These are phyloP conservation scores for Berberis thunbergii DNA, from an alignment of 164 flowering plant genomes.

Conservation along the genomic window DNA sequence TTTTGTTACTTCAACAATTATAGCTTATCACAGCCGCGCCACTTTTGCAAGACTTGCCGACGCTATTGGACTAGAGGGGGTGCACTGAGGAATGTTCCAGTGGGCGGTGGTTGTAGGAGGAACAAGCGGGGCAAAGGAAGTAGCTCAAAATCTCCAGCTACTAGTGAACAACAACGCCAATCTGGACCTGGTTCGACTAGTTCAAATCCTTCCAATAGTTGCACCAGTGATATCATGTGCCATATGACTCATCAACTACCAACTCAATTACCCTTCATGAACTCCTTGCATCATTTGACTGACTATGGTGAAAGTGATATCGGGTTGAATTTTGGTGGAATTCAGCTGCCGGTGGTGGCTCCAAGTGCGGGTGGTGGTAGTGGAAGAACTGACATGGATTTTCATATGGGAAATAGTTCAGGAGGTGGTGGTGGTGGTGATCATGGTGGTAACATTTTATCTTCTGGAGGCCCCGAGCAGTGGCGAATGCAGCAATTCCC, in stretches of 20 bases:
- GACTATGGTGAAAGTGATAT: slow-evolving; percentile 25
- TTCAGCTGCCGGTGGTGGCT: slow-evolving; percentile 9
- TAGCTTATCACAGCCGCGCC: slow-evolving; percentile 67
- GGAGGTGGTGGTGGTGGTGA: slow-evolving; percentile 7
- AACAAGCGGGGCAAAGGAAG: slow-evolving; percentile 51
- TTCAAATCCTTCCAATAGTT: slow-evolving; percentile 20
- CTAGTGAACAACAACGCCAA: background rate
- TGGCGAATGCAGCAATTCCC: slow-evolving; percentile 49
- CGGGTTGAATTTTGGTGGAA: slow-evolving; percentile 31
- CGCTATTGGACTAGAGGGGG: slow-evolving; percentile 82
- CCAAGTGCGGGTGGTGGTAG: background rate
- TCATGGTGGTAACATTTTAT: slow-evolving; percentile 13
- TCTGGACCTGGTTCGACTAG: slow-evolving; percentile 4
- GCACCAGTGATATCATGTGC: slow-evolving; percentile 17
- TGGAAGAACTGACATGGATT: slow-evolving; percentile 27
- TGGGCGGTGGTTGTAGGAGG: slow-evolving; percentile 70
- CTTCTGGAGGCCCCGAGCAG: slow-evolving; percentile 26
- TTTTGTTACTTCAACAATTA: slow-evolving; percentile 83
- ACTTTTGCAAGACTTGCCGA: slow-evolving; percentile 72
- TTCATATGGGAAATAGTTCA: slow-evolving; percentile 24
- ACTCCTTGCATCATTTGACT: slow-evolving; percentile 30
- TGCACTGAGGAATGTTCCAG: slow-evolving; percentile 63
- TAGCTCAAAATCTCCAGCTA: slow-evolving; percentile 27
- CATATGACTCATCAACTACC: slow-evolving; percentile 20
- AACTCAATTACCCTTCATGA: slow-evolving; percentile 34